A percentile compares a stretch with the other conserved stretches of the same genome.
phyloP scores from a whole-genome alignment of 495 filamentous ascomycete species.

The Pseudoneurospora amorphoporcata region DNA sequence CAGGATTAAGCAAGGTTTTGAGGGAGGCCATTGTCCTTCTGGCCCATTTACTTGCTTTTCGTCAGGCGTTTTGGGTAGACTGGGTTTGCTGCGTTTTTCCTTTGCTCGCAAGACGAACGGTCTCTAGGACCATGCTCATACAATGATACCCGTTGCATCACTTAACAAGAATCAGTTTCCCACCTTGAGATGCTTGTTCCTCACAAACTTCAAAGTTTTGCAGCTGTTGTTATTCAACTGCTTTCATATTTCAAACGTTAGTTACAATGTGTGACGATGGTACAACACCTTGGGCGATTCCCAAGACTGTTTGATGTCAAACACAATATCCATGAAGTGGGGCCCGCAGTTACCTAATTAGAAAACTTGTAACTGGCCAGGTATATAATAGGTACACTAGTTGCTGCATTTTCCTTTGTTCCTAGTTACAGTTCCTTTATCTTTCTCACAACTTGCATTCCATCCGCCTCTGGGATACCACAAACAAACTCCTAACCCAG shows the following conservation, averaged over 20 bases:
- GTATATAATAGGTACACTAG: neutral
- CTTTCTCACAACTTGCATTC: neutral
- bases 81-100: neutral
- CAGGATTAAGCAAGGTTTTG: neutral
- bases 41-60: neutral
- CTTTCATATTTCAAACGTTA: neutral
- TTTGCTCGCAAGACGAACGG: neutral
- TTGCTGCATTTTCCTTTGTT: neutral
- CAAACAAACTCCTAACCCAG: neutral
- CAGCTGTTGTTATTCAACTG: neutral
- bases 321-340: neutral
- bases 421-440: neutral
- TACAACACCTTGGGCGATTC: neutral
- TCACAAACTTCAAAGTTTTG: neutral
- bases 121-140: neutral
- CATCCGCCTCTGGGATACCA: neutral
- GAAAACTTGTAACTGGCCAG: neutral
- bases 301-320: neutral
- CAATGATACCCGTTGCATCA: constrained; percentile 17
- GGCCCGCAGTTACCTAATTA: neutral
- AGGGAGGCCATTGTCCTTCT: neutral
- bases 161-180: neutral
- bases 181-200: neutral
- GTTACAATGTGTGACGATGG: neutral
- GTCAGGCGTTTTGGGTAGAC: constrained; percentile 6